A percentile compares a stretch with the other conserved stretches of the same genome.
Conservation (phyloP, 495 filamentous ascomycete species). For the Penicillium dipodomyicola region DNA sequence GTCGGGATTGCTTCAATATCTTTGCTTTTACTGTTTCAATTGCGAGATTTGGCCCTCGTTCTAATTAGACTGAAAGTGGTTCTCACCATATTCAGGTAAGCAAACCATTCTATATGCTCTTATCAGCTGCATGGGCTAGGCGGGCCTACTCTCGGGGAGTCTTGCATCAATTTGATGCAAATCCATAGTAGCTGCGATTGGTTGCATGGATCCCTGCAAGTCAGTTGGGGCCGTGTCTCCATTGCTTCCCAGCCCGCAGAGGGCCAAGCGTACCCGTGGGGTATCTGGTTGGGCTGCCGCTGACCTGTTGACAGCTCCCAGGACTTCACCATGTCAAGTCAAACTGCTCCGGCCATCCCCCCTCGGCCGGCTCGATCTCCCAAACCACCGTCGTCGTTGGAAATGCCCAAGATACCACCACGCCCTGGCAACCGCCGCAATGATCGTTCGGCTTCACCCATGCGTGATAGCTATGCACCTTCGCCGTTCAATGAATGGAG, state of each 20-base stretch:
- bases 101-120: constrained; percentile 18
- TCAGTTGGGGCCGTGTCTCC: not conserved
- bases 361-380: constrained; percentile 53
- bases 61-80: constrained; percentile 5
- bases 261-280: not conserved
- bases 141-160: not conserved
- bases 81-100: constrained; percentile 24
- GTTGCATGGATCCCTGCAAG: constrained; percentile 2
- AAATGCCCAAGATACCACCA: constrained; percentile 60
- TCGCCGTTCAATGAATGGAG: constrained; percentile 77
- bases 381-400: constrained; percentile 34
- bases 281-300: constrained; percentile 18
- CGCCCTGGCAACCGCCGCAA: constrained; percentile 62
- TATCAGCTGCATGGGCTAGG: constrained; percentile 18
- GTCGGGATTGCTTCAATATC: constrained; percentile 28
- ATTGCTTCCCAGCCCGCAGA: not conserved
- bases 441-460: constrained; percentile 77
- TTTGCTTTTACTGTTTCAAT: constrained; percentile 15
- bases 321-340: constrained; percentile 43
- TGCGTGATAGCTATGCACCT: constrained; percentile 72
- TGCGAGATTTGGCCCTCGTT: not conserved
- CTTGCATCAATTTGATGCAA: constrained; percentile 7
- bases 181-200: not conserved
- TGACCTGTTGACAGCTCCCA: constrained; percentile 20
- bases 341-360: constrained; percentile 45